Conservation (phyloP, 768 basidiomycete genomes). For the Lanmaoa pseudosensibilis region DNA sequence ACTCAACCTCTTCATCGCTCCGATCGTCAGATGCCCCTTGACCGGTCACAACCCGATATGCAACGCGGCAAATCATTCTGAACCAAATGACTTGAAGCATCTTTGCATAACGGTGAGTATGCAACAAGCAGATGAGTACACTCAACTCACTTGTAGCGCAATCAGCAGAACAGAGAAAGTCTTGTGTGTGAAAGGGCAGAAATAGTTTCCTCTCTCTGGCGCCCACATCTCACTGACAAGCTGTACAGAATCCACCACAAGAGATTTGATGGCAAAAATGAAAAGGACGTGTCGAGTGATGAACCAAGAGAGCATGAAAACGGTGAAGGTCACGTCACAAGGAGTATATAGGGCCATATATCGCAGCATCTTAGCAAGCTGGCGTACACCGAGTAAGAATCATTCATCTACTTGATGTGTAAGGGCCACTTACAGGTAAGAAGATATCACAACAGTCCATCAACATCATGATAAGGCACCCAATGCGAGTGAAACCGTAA, state of each 20-base stretch:
- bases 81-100: conserved; percentile 84
- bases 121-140: background rate
- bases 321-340: conserved; percentile 74
- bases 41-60: conserved; percentile 75
- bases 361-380: conserved; percentile 93
- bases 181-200: conserved; percentile 44
- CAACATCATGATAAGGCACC: conserved; percentile 83
- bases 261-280: conserved; percentile 63
- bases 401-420: background rate
- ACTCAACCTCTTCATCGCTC: conserved; percentile 78
- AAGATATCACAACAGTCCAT: conserved; percentile 97
- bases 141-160: conserved; percentile 54
- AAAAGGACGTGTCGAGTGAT: conserved; percentile 87
- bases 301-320: conserved; percentile 90
- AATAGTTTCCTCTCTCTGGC: conserved; percentile 54
- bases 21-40: conserved; percentile 79
- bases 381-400: conserved; percentile 6
- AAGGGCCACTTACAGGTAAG: conserved; percentile 67
- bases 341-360: conserved; percentile 69
- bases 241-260: conserved; percentile 48
- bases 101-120: conserved; percentile 37
- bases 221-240: conserved; percentile 58
- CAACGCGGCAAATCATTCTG: conserved; percentile 77
- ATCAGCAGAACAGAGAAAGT: conserved; percentile 57
- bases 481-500: conserved; percentile 83